phyloP scores from a whole-genome alignment of 805 yeast species.

The Phaffomyces thermotolerans region DNA sequence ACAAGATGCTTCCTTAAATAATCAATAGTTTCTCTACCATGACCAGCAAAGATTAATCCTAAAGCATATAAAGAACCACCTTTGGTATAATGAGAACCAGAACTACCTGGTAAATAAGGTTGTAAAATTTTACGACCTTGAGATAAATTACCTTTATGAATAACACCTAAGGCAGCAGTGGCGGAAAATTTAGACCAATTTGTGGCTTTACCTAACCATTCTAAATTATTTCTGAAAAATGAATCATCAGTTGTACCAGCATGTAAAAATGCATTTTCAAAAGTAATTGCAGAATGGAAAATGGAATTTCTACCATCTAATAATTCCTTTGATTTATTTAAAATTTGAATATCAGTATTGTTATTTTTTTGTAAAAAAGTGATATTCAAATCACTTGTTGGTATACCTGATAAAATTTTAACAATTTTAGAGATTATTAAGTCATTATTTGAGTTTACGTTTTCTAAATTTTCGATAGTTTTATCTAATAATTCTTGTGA shows the following conservation, averaged over 20 bases:
- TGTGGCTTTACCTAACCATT: constrained; percentile 96
- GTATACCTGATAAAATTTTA: constrained; percentile 79
- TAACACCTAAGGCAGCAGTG: constrained; percentile 95
- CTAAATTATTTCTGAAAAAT: constrained; percentile 82
- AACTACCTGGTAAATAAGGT: constrained; percentile 82
- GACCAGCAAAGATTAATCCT: constrained; percentile 93
- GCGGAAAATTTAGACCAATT: constrained; percentile 98
- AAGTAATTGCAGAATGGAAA: constrained; percentile 93
- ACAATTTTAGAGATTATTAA: constrained; percentile 38
- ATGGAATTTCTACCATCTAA: constrained; percentile 90
- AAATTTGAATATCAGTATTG: constrained; percentile 75
- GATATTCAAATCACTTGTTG: constrained; percentile 86
- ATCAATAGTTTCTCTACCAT: constrained; percentile 80
- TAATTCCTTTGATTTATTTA: constrained; percentile 71
- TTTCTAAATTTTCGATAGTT: constrained; percentile 36
- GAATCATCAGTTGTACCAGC: constrained; percentile 95
- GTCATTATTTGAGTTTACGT: constrained; percentile 23
- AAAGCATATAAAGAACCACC: constrained; percentile 94
- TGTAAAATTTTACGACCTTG: constrained; percentile 82
- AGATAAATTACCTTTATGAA: constrained; percentile 88
- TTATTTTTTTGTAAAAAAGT: constrained; percentile 83
- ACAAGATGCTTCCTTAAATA: constrained; percentile 68
- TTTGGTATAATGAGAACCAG: constrained; percentile 80
- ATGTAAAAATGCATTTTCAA: constrained; percentile 90
- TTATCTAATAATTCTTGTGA: constrained; percentile 77